Conservation (phyloP, 1,284 basidiomycete genomes). For the Flammula alnicola region DNA sequence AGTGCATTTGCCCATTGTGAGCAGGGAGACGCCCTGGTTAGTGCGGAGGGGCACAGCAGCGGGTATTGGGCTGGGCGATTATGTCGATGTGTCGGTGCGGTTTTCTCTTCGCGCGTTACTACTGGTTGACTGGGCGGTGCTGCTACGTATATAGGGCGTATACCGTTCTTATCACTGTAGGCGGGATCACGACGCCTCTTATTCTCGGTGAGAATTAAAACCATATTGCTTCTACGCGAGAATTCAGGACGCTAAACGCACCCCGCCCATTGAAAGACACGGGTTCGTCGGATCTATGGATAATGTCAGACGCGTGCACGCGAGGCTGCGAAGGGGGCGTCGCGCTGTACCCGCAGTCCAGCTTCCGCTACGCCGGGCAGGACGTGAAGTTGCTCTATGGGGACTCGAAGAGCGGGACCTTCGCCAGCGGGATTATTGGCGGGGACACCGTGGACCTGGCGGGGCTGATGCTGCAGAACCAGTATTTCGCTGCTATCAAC, state of each 20-base stretch:
- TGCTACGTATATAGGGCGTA: constrained; percentile 43
- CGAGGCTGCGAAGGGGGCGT: constrained; percentile 33
- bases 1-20: constrained; percentile 36
- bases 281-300: constrained; percentile 63
- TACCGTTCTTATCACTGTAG: constrained; percentile 48
- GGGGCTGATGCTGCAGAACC: constrained; percentile 44
- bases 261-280: constrained; percentile 42
- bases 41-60: constrained; percentile 28
- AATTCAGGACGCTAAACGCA: neutral
- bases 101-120: neutral
- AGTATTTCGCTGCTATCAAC: constrained; percentile 58
- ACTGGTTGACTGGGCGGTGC: no score
- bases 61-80: constrained; percentile 46
- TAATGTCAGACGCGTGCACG: constrained; percentile 51
- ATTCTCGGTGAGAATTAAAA: constrained; percentile 45
- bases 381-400: constrained; percentile 53
- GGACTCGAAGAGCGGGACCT: constrained; percentile 57
- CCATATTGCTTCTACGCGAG: neutral
- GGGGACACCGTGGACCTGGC: constrained; percentile 49
- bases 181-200: constrained; percentile 43
- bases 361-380: constrained; percentile 42
- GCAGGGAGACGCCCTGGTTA: constrained; percentile 15
- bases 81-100: constrained; percentile 48
- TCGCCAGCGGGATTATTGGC: constrained; percentile 54
- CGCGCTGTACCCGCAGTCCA: constrained; percentile 43